These are phyloP conservation scores for Amanita molliuscula DNA, from an alignment of 768 basidiomycete species.

Conservation along the genomic window DNA sequence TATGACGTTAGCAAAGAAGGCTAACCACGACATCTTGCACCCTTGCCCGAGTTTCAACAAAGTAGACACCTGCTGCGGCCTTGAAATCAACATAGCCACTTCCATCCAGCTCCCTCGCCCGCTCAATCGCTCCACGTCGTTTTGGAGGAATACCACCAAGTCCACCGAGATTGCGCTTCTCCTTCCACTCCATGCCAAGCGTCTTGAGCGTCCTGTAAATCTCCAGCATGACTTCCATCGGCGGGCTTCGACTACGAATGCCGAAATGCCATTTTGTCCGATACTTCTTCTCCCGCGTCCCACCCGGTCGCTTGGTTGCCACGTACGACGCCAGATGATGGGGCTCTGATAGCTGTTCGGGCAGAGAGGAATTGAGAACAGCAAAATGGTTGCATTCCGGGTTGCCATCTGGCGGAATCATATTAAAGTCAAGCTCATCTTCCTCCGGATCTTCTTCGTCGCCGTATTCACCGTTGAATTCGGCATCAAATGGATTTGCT, in stretches of 20 bases:
- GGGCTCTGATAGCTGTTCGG: constrained; percentile 46
- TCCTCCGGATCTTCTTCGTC: constrained; percentile 33
- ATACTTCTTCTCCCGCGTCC: constrained; percentile 49
- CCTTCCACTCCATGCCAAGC: constrained; percentile 96
- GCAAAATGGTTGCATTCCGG: constrained; percentile 59
- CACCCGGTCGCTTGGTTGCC: constrained; percentile 37
- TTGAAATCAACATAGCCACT: constrained; percentile 51
- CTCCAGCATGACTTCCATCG: constrained; percentile 99
- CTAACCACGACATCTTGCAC: constrained; percentile 88
- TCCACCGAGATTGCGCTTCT: constrained; percentile 72
- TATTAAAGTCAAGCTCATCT: constrained; percentile 25
- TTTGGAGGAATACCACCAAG: constrained; percentile 43
- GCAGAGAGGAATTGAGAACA: constrained; percentile 83
- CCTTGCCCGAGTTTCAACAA: constrained; percentile 86
- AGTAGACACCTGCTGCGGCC: constrained; percentile 72
- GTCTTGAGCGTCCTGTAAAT: constrained; percentile 88
- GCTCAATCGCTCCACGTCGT: constrained; percentile 37
- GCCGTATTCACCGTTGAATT: constrained; percentile 56
- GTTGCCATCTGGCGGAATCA: constrained; percentile 16
- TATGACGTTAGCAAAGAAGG: constrained; percentile 6
- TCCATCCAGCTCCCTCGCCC: constrained; percentile 54
- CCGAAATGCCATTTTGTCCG: constrained; percentile 97
- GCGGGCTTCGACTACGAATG: constrained; percentile 86
- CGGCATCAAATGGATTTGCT: constrained; percentile 74
- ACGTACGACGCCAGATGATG: constrained; percentile 66